Evolutionary conservation across 179 eudicot genomes (phyloP), one percentile per base, ranked within the genome.

Genomic region (Beta corolliflora): DNA sequence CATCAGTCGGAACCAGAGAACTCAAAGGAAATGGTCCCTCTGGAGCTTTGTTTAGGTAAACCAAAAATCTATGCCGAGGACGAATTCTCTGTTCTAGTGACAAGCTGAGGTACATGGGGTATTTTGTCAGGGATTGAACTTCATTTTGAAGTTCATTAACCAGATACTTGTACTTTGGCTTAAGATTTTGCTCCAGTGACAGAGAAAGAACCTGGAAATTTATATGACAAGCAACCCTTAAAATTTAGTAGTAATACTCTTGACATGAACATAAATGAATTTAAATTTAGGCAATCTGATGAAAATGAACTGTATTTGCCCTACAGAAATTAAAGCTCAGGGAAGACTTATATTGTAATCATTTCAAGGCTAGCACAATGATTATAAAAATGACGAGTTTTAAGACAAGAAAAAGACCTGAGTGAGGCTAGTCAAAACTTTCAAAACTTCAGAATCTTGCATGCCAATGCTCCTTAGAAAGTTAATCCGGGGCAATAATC

Each of bases 21-120:
- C 94, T 89, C 82, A 96, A 88, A 82, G 99, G 99, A 87, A 96
- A 96, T 66, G 99, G 98, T 67, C 99, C 97, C 77, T 87, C 85
- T 60, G 99, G 98, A 56, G 93, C 99, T 90, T 88, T 94, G 77
- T 93, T 94, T 81, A 96, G 84, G 74, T 86, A 86, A 82, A 92
- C 96, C 88, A 96, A 80, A 85, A 91, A 96, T 83, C 90, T 89
- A 86, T 96, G 99, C 14, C 98, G 91, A 67, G 99, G 99, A 75
- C 97, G 93, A 65, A 96, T 96, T 88, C 99, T 89, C 83, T 96
- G 99, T 84, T 91, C 93, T 19, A 96, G 83, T 73, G 99, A 96
- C 85, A 96, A 88, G 89, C 99, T 96, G 44, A 96, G 89, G 83
- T 96, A 96, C 82, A 71, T 94, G 29, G 99, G 99, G 88, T 96